Evolutionary conservation across 768 basidiomycete genomes (phyloP), one percentile per base, ranked within the genome.

Genomic region (Russula virescens): DNA sequence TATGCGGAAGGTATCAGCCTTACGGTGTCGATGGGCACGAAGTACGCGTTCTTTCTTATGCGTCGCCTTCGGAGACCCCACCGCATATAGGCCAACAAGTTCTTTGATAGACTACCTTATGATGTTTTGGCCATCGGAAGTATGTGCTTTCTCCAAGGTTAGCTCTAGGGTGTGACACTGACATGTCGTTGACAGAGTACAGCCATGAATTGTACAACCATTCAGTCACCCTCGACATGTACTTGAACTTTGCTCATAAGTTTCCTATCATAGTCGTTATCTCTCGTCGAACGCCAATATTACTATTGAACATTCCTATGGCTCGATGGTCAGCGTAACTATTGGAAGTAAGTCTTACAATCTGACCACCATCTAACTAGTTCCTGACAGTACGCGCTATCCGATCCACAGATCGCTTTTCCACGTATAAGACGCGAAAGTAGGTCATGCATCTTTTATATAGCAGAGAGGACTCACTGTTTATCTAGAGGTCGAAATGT

Each of bases 261-360:
- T 79, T 85, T 72, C 77, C 81, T 9, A n/a, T n/a, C n/a, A n/a
- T n/a, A 91, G 88, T 7, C 80, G 85, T 49, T 94, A 93, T 72
- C 75, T 97, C 51, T 85, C 91, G 1, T 90, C 87, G 2, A 96
- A 96, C 68, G 89, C 84, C 59, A 90, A 95, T 74, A 90, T 96
- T 70, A 93, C 91, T 2, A 70, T 88, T 11, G 64, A 78, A 18
- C 79, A 81, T 68, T 68, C 75, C 45, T 58, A 72, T 16, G 77
- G 75, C 18, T 62, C 74, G 26, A 63, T 61, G 1, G 71, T 73
- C 62, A 79, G 73, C 52, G 74, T 79, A 1, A 79, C 81, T 0
- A 71, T 82, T 45, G 82, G 83, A 23, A 74, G 78, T 78, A 62
- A 60, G 76, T 69, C 8, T 53, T 26, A 49, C 25, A 1, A 10